These are phyloP conservation scores for Mortierella polycephala DNA, from an alignment of 371 early-diverging fungal genomes.

Conservation along the genomic window DNA sequence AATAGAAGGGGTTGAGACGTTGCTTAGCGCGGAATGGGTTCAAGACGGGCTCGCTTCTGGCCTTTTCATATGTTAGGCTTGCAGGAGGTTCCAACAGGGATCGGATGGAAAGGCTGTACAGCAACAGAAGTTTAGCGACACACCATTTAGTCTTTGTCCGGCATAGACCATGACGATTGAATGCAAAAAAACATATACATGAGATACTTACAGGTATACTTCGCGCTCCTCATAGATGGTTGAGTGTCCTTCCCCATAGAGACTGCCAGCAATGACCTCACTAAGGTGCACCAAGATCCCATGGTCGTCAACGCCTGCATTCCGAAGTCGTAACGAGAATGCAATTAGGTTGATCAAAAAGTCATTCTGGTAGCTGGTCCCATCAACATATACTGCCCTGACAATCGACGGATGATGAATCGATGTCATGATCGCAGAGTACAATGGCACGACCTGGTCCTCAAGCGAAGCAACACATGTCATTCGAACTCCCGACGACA, in stretches of 20 bases:
- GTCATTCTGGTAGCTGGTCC: slow-evolving; percentile 79
- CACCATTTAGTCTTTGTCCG: no score
- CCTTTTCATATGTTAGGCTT: slow-evolving; percentile 21
- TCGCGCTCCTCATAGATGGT: slow-evolving; percentile 90
- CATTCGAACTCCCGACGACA: slow-evolving; percentile 74
- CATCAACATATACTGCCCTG: slow-evolving; percentile 90
- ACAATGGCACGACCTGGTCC: slow-evolving; percentile 94
- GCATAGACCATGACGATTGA: no score
- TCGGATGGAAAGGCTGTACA: slow-evolving; percentile 46
- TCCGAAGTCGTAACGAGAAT: slow-evolving; percentile 84
- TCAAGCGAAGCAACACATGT: slow-evolving; percentile 82
- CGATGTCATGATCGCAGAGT: slow-evolving; percentile 89
- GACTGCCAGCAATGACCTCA: slow-evolving; percentile 85
- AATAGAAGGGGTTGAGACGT: slow-evolving; percentile 84
- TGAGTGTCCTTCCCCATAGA: slow-evolving; percentile 92
- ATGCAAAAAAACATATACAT: not conserved
- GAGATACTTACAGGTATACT: slow-evolving; percentile 73
- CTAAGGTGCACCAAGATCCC: slow-evolving; percentile 86
- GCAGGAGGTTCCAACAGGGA: slow-evolving; percentile 53
- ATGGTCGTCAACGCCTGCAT: slow-evolving; percentile 85
- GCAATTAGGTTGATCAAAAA: slow-evolving; percentile 87
- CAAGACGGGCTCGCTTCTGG: slow-evolving; percentile 41
- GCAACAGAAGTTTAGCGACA: not conserved
- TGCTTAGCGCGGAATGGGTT: slow-evolving; percentile 63
- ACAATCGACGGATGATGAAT: slow-evolving; percentile 87